Evolutionary conservation across 768 basidiomycete genomes (phyloP).

Genomic region (Clavaria fumosa): DNA sequence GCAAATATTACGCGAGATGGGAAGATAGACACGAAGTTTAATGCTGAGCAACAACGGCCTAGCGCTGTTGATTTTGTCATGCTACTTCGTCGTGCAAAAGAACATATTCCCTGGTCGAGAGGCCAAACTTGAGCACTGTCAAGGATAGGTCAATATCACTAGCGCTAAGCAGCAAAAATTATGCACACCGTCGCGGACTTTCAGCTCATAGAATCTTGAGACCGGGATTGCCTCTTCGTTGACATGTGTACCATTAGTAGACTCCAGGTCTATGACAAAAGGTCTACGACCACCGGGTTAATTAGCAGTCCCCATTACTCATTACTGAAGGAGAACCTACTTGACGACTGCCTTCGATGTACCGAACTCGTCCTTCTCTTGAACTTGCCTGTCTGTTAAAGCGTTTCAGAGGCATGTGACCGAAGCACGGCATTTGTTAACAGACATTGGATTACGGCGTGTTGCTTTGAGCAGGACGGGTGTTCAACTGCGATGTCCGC

Average conservation of each 20-base stretch:
- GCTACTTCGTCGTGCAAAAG: constrained; percentile 65
- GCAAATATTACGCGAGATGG: no score
- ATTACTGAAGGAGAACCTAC: constrained; percentile 31
- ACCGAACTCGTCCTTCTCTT: constrained; percentile 81
- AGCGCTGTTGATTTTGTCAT: no score
- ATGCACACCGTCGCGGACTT: constrained; percentile 55
- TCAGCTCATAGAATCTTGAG: constrained; percentile 77
- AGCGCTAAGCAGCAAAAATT: background rate
- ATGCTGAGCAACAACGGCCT: no score
- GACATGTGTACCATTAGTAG: constrained; percentile 91
- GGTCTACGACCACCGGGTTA: constrained; percentile 37
- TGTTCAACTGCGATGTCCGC: constrained; percentile 84
- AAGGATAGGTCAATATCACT: constrained; percentile 2
- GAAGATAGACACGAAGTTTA: no score
- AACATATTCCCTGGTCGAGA: constrained; percentile 72
- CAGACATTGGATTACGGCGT: constrained; percentile 89
- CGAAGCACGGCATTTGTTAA: constrained; percentile 8
- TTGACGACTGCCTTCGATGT: constrained; percentile 64
- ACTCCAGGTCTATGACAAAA: constrained; percentile 94
- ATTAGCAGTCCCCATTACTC: background rate
- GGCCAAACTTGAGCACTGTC: constrained; percentile 74
- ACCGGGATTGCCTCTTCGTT: constrained; percentile 77
- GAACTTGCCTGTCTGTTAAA: constrained; percentile 58
- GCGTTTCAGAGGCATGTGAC: constrained; percentile 1
- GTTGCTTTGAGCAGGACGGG: constrained; percentile 96